phyloP scores from a whole-genome alignment of 768 basidiomycete genomes.

The Suillus sp. region DNA sequence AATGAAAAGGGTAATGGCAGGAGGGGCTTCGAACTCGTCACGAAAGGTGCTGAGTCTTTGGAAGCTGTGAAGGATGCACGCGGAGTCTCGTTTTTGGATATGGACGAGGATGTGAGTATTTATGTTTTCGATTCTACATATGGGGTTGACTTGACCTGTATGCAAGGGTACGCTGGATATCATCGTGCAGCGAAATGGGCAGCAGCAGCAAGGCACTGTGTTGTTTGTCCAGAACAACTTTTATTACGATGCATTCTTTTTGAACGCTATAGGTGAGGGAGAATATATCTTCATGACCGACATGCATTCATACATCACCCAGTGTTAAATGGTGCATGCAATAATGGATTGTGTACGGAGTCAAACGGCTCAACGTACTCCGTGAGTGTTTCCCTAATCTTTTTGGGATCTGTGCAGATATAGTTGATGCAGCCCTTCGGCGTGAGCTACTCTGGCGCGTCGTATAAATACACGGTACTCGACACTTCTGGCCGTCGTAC shows the following conservation, averaged over 20 bases:
- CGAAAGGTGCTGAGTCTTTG: conserved; percentile 62
- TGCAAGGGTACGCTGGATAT: conserved; percentile 86
- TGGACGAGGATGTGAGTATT: conserved; percentile 89
- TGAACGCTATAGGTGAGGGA: conserved; percentile 83
- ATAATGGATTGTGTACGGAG: conserved; percentile 74
- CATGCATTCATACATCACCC: conserved; percentile 12
- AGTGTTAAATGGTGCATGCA: conserved; percentile 95
- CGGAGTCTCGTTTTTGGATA: conserved; percentile 79
- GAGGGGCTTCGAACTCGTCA: conserved; percentile 64
- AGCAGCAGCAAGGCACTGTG: conserved; percentile 60
- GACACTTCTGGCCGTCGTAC: conserved; percentile 87
- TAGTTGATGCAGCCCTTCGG: conserved; percentile 72
- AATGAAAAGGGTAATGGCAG: conserved; percentile 47
- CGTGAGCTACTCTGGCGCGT: conserved; percentile 91
- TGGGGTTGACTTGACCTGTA: neutral
- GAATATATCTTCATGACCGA: neutral
- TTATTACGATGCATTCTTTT: conserved; percentile 98
- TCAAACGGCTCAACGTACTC: conserved; percentile 70
- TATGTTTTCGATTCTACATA: neutral
- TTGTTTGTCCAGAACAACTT: conserved; percentile 95
- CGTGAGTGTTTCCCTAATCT: conserved; percentile 48
- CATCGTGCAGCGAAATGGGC: conserved; percentile 83
- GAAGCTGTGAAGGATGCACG: conserved; percentile 75
- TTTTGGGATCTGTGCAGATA: conserved; percentile 13
- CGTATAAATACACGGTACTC: conserved; percentile 95